phyloP scores from a whole-genome alignment of 1,284 basidiomycete species.

The Leccinum colubrinum region DNA sequence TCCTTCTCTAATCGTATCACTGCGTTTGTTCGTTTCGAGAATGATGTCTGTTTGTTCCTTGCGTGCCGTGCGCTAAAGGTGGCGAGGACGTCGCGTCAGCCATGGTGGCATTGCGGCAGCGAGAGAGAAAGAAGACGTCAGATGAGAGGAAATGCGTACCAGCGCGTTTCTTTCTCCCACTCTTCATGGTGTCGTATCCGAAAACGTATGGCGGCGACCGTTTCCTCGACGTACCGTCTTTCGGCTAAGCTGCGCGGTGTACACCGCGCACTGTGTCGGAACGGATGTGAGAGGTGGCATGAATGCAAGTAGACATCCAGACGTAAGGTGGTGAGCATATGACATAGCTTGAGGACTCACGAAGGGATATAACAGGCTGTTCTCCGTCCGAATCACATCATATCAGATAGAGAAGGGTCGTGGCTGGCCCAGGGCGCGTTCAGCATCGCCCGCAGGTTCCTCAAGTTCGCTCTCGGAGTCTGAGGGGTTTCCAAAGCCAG shows the following conservation, averaged over 20 bases:
- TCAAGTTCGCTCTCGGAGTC: slow-evolving; percentile 42
- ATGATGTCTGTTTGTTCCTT: slow-evolving; percentile 46
- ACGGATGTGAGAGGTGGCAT: neutral
- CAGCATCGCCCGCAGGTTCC: slow-evolving; percentile 21
- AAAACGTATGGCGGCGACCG: slow-evolving; percentile 65
- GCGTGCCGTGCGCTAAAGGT: slow-evolving; percentile 54
- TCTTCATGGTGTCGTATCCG: slow-evolving; percentile 69
- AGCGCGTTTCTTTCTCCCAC: slow-evolving; percentile 74
- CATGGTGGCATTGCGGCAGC: neutral
- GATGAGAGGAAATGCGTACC: slow-evolving; percentile 41
- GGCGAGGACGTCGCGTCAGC: neutral
- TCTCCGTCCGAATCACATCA: slow-evolving; percentile 44
- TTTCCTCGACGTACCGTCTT: slow-evolving; percentile 57
- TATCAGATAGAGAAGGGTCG: slow-evolving; percentile 25
- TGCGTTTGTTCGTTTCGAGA: slow-evolving; percentile 36
- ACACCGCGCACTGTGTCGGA: slow-evolving; percentile 16
- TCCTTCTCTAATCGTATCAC: slow-evolving; percentile 67
- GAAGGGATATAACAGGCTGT: slow-evolving; percentile 27
- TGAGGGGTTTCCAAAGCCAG: slow-evolving; percentile 55
- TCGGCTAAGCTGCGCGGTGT: slow-evolving; percentile 40
- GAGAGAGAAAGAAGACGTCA: neutral
- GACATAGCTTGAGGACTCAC: slow-evolving; percentile 28
- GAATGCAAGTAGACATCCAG: neutral
- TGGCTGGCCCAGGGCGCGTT: slow-evolving; percentile 21
- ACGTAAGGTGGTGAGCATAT: neutral